A percentile compares a stretch with the other conserved stretches of the same genome.
These are phyloP conservation scores for rapeseed (Brassica napus) DNA, from an alignment of 345 rosid genomes.

Conservation along the genomic window DNA sequence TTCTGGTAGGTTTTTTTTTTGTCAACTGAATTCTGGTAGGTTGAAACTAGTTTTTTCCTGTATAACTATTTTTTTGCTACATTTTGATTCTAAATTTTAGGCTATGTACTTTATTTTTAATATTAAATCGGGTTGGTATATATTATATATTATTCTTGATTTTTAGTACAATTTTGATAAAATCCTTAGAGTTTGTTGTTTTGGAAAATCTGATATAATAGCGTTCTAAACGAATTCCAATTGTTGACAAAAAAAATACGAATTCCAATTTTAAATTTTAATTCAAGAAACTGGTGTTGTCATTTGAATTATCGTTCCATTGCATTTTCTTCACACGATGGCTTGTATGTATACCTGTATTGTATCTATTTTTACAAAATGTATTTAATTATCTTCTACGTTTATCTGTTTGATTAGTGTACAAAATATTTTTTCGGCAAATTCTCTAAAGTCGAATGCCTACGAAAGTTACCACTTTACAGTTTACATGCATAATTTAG, in stretches of 20 bases:
- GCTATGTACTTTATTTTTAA: not conserved
- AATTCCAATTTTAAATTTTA: no score
- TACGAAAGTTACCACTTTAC: not conserved
- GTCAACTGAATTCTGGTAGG: not conserved
- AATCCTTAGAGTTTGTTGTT: no score
- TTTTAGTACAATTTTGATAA: no score
- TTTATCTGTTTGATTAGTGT: not conserved
- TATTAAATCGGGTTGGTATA: not conserved
- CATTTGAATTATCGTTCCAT: not conserved
- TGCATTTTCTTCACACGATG: not conserved
- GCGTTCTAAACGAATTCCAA: no score
- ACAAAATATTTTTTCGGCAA: not conserved
- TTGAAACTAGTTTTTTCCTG: not conserved
- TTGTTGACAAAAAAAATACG: no score
- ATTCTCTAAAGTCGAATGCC: conserved; percentile 24
- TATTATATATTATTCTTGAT: no score
- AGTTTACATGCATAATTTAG: not conserved
- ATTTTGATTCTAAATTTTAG: not conserved
- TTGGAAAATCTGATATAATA: no score
- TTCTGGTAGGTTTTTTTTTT: no score
- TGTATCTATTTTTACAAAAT: not conserved
- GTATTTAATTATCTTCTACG: not conserved
- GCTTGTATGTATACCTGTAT: not conserved
- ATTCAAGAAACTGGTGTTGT: not conserved
- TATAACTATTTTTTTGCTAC: not conserved